phyloP scores from a whole-genome alignment of 2,329 filamentous ascomycete genomes.

The Hymenoscyphus albidus region DNA sequence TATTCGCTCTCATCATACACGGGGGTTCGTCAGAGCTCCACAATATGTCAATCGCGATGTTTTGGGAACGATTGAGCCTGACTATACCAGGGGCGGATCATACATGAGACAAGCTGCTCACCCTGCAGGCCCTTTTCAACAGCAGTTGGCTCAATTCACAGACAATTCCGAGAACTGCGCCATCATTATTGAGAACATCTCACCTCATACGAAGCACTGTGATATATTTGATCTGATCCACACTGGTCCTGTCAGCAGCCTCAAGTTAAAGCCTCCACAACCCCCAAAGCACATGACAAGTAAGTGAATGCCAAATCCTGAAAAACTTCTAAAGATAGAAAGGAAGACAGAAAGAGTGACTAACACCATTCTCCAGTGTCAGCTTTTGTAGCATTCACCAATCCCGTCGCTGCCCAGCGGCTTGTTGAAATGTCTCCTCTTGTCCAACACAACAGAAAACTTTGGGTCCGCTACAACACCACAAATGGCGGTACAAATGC shows the following conservation, averaged over 20 bases:
- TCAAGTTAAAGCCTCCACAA: not conserved
- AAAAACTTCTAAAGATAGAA: no score
- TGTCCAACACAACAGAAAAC: not conserved
- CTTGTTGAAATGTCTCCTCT: not conserved
- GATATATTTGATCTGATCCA: slow-evolving; percentile 2
- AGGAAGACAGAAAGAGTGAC: no score
- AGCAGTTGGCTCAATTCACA: not conserved
- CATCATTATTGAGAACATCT: not conserved
- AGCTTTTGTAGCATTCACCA: not conserved
- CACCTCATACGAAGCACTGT: not conserved
- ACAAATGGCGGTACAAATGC: not conserved
- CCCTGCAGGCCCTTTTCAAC: not conserved
- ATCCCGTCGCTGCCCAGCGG: not conserved
- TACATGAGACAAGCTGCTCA: not conserved
- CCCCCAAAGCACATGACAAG: not conserved
- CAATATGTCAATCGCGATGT: not conserved
- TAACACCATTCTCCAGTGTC: not conserved
- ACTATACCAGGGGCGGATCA: not conserved
- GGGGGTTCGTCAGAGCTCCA: not conserved
- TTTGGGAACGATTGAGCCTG: not conserved
- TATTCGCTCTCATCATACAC: not conserved
- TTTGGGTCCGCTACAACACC: not conserved
- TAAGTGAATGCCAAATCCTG: not conserved
- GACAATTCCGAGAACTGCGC: slow-evolving; percentile 1
- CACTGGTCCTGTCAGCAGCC: not conserved